Evolutionary conservation across 192 early-diverging fungal species (phyloP).

Genomic region (Pilaira anomala): DNA sequence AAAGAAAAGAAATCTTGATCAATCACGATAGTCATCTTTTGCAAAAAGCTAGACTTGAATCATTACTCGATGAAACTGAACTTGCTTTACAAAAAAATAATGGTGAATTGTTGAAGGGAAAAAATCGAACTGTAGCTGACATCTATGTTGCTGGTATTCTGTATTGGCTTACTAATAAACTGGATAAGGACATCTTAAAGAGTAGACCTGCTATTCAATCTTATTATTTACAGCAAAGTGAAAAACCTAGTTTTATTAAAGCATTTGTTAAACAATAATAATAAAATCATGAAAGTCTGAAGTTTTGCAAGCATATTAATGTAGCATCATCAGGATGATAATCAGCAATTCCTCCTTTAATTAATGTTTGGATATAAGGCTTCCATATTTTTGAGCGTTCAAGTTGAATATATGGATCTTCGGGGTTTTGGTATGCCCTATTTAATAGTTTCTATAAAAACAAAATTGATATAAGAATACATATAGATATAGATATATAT

Average conservation of each 20-base stretch:
- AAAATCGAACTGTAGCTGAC: neutral
- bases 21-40: neutral
- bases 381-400: constrained; percentile 47
- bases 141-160: neutral
- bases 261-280: neutral
- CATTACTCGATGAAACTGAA: neutral
- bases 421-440: constrained; percentile 31
- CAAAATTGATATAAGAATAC: neutral
- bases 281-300: constrained; percentile 12
- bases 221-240: constrained; percentile 5
- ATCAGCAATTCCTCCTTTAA: constrained; percentile 48
- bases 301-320: constrained; percentile 41
- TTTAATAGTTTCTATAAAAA: constrained; percentile 52
- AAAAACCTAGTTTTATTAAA: neutral
- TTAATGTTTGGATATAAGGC: constrained; percentile 50
- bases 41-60: neutral
- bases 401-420: constrained; percentile 43
- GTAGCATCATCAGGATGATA: constrained; percentile 47
- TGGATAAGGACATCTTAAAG: neutral
- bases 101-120: neutral
- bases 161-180: neutral
- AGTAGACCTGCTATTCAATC: neutral
- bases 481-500: neutral
- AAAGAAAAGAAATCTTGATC: neutral
- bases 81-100: neutral